phyloP scores from a whole-genome alignment of 257 asterid genomes.

The Orobanche coerulescens region DNA sequence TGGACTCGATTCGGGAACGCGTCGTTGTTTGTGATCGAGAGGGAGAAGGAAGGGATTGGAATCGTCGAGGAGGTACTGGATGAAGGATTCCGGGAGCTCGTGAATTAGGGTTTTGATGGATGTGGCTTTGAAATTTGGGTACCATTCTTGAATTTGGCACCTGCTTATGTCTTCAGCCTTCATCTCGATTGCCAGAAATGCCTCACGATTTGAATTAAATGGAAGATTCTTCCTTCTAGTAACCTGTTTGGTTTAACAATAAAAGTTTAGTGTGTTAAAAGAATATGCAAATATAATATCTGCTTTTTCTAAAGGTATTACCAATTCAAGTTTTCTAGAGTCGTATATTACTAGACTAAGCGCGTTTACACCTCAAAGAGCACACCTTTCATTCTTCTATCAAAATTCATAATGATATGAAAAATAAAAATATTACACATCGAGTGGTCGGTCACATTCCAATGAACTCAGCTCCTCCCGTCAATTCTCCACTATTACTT shows the following conservation, averaged over 20 bases:
- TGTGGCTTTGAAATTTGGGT: slow-evolving; percentile 57
- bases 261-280: too few relatives aligned
- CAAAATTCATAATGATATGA: background rate
- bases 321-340: too few relatives aligned
- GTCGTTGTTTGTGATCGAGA: slow-evolving; percentile 45
- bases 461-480: background rate
- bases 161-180: too few relatives aligned
- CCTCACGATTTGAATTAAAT: too few relatives aligned
- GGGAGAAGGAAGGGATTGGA: slow-evolving; percentile 79
- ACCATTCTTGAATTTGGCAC: too few relatives aligned
- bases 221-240: too few relatives aligned
- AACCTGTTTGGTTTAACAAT: too few relatives aligned
- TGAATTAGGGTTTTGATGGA: slow-evolving; percentile 59
- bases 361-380: background rate
- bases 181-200: too few relatives aligned
- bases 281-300: too few relatives aligned
- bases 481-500: background rate
- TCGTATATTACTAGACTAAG: too few relatives aligned
- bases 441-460: background rate
- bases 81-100: slow-evolving; percentile 66
- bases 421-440: background rate
- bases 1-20: slow-evolving; percentile 70
- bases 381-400: background rate
- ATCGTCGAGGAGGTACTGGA: slow-evolving; percentile 54
- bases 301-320: too few relatives aligned